Base-by-base conservation (phyloP, 1,284 basidiomycete species). In the Neolentinus lepideus region DNA sequence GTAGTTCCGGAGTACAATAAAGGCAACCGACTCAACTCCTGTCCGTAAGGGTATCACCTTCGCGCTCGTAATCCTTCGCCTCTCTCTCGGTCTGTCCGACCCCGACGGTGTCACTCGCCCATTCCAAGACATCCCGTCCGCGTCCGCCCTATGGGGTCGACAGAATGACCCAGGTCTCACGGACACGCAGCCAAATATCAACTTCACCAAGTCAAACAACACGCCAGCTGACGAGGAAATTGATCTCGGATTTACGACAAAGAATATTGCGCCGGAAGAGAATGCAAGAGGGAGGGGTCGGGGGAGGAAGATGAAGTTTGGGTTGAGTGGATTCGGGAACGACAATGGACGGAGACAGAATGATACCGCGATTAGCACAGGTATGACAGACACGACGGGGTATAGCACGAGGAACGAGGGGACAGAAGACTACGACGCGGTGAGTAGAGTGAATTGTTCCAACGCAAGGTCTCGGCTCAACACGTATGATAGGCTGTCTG, bases 51-150 rank as follows among this genome's bases (percentile, higher is more conserved):
- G 66, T 24, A 61, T 71, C 47, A 67, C 69, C 3, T 71, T 71
- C 60, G 69, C 67, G 3, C 63, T 71, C 53, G 68, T 71, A 56
- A 70, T 71, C 51, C 66, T 71, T 33, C 69, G 69, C 21, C 64
- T 71, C 45, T 69, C 67, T 1, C 58, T 71, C 19, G 69, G 70
- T 21, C 38, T 69, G 26, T 63, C 65, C 2, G 26, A 24, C 33
- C 29, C 33, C 12, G 26, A 29, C 51, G 51, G 51, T 26, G 29
- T 31, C 9, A 52, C 51, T 3, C 51, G 51, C 9, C 19, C 51
- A 14, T 50, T 50, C 47, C 47, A 50, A 16, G 47, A 50, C 47
- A 25, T 50, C 22, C 47, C 47, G 3, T 29, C 47, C 24, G 25
- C 47, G 4, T 26, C 47, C 25, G 27, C 10, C 6, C 24, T 50